These are phyloP conservation scores for Remersonia thermophila DNA, from an alignment of 2,329 filamentous ascomycete genomes.

Conservation along the genomic window DNA sequence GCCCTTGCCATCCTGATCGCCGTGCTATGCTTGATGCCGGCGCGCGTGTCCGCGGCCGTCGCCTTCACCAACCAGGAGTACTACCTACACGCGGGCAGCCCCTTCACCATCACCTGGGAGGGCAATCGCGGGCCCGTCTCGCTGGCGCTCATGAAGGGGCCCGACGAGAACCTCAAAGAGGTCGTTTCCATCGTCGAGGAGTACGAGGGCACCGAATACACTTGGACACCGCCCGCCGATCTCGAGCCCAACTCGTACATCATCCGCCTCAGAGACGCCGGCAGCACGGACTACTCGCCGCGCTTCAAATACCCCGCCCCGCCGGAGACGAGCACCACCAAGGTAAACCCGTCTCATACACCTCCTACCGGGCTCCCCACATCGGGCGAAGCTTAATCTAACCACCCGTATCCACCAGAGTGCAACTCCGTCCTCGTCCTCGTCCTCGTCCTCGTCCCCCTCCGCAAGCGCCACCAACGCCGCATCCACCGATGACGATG, in stretches of 20 bases:
- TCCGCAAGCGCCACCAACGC: not conserved
- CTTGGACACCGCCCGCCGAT: slow-evolving; percentile 6
- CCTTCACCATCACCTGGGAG: slow-evolving; percentile 7
- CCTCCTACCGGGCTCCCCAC: not conserved
- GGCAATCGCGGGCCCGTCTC: slow-evolving; percentile 3
- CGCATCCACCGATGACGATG: not conserved
- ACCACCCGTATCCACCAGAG: not conserved
- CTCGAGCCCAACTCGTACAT: slow-evolving; percentile 3
- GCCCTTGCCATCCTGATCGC: not conserved
- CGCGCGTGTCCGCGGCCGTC: slow-evolving; percentile 1
- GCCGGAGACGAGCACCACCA: not conserved
- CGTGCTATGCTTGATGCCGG: not conserved
- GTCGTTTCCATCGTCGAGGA: slow-evolving; percentile 2
- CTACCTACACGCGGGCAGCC: slow-evolving; percentile 1
- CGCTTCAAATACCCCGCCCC: slow-evolving; percentile 3
- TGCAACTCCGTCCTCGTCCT: not conserved
- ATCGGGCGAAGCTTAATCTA: not conserved
- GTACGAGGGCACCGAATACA: slow-evolving; percentile 1
- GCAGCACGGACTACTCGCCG: slow-evolving; percentile 7
- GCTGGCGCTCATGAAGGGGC: slow-evolving; percentile 6
- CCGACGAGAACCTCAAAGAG: slow-evolving; percentile 3
- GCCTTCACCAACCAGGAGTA: slow-evolving; percentile 7
- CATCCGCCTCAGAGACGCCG: slow-evolving; percentile 2
- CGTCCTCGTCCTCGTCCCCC: not conserved
- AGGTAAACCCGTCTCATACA: not conserved